Conservation (phyloP, 1,284 basidiomycete genomes). For the Meira nashicola region DNA sequence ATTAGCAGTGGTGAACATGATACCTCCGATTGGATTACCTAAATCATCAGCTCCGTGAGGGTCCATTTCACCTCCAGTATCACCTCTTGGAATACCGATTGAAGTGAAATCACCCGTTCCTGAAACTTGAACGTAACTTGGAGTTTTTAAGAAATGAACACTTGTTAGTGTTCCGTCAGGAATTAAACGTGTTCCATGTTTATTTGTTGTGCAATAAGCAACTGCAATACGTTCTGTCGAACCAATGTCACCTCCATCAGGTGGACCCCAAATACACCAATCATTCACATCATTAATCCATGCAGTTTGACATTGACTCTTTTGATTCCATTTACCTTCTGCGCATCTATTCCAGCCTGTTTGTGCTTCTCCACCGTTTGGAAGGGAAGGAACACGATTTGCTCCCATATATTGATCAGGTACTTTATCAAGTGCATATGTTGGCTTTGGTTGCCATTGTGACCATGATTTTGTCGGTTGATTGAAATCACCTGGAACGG, state of each 20-base stretch:
- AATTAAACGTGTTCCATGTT: constrained; percentile 47
- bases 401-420: constrained; percentile 41
- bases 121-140: constrained; percentile 46
- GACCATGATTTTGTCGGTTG: constrained; percentile 38
- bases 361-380: constrained; percentile 20
- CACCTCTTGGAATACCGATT: constrained; percentile 28
- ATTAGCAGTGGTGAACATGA: constrained; percentile 44
- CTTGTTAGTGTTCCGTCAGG: constrained; percentile 44
- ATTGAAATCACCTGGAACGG: constrained; percentile 18
- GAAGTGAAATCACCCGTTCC: constrained; percentile 39
- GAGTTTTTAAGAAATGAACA: constrained; percentile 46
- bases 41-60: constrained; percentile 44
- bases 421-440: constrained; percentile 28
- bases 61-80: constrained; percentile 47
- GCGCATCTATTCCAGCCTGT: constrained; percentile 38
- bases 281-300: constrained; percentile 45
- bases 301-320: constrained; percentile 43
- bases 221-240: constrained; percentile 25
- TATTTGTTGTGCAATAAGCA: constrained; percentile 47
- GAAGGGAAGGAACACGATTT: constrained; percentile 22
- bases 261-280: constrained; percentile 28
- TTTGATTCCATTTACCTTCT: constrained; percentile 29
- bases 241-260: constrained; percentile 11
- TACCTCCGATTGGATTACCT: constrained; percentile 43
- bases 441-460: constrained; percentile 42